Base-by-base conservation (phyloP, 176 grass and related monocot species). In the Dendrocalamus sinicus region DNA sequence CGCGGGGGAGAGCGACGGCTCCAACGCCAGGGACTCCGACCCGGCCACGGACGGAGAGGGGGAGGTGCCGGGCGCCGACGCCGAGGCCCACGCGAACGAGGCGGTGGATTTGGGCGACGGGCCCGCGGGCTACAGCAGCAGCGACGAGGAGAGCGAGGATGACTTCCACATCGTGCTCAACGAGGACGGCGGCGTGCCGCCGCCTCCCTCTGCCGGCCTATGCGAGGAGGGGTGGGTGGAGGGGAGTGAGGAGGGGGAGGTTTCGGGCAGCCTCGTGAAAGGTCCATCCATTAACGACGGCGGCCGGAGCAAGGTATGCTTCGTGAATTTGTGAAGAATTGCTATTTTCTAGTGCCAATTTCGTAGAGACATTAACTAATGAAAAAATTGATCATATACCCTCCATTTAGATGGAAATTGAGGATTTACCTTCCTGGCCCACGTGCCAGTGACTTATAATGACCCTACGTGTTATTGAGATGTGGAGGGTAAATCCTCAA, bases 161-260 rank as follows among this genome's bases (percentile, higher is more conserved):
- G 92, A 91, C 53, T 81, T 94, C 67, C 89, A 47, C 79, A 94
- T 94, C 80, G 88, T 92, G 72, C 85, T 97, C 69, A 97, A 97
- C 76, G 90, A 94, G 76, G 87, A 88, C 4, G 86, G 78, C 46
- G 35, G 72, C 60, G 63, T 80, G 35, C 73, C 67, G 16, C 86
- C 61, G 35, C 84, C 67, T 74, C 81, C 79, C 22, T 61, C 82
- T 57, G 73, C 54, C 62, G 64, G 12, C 60, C 45, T 59, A 54
- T 59, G 61, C 57, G 69, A 71, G 35, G 81, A 86, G 35, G 71
- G 17, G 44, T 83, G 50, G 48, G 19, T 45, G 28, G 57, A 69
- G 84, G 76, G 64, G 28, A 41, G 70, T 13, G 92, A 88, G 54
- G 91, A 91, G 16, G 80, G 79, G 77, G 68, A 89, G 44, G 73